phyloP scores from a whole-genome alignment of 73 alveolate species.

The Diophrys sp. region DNA sequence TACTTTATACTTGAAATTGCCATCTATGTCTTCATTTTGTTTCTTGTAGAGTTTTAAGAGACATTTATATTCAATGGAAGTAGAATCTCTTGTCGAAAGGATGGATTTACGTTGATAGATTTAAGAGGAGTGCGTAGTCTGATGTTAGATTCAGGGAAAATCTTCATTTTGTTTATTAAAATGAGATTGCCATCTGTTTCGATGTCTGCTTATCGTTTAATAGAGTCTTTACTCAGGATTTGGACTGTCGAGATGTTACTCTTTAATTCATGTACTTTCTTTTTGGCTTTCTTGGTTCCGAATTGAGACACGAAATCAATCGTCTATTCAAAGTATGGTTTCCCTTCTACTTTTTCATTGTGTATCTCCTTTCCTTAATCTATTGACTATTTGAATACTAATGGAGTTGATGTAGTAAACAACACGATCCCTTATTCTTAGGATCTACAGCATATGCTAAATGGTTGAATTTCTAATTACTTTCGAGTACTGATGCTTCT shows the following conservation, averaged over 20 bases:
- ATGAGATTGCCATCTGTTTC: no score
- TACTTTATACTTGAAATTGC: no score
- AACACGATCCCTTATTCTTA: not conserved
- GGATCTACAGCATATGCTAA: not conserved
- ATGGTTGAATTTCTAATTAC: no score
- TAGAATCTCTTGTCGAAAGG: no score
- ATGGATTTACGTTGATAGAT: no score
- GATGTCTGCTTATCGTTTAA: no score
- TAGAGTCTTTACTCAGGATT: conserved; percentile 13
- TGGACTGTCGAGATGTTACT: not conserved
- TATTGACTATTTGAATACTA: not conserved
- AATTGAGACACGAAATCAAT: not conserved
- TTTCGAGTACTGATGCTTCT: not conserved
- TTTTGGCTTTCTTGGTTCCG: conserved; percentile 15
- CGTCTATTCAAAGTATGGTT: not conserved
- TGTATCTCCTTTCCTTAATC: not conserved
- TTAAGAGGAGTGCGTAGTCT: no score
- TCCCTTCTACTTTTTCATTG: not conserved
- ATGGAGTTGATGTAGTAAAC: not conserved
- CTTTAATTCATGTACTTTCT: not conserved
- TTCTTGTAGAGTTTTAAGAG: no score
- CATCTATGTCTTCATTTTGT: no score
- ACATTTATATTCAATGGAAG: no score
- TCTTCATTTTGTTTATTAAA: no score
- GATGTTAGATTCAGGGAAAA: no score